Percentiles rank a stretch among this genome's conserved stretches.
These are phyloP conservation scores for Phanerodontia chrysosporium DNA, from an alignment of 768 basidiomycete genomes.

Conservation along the genomic window DNA sequence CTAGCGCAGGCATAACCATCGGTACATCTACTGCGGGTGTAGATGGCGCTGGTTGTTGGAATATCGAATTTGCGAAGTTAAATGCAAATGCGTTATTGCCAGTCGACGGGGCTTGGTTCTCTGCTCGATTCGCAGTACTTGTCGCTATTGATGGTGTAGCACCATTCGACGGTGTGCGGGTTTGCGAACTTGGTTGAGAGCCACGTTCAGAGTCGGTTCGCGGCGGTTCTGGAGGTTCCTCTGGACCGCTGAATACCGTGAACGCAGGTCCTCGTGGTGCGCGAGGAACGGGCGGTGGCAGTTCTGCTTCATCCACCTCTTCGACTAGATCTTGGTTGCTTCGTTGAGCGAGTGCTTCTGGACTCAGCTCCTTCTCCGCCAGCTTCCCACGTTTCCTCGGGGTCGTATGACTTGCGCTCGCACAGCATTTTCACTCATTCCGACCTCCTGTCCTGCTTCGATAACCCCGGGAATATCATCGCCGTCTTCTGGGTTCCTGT, in stretches of 20 bases:
- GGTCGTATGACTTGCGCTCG: conserved; percentile 39
- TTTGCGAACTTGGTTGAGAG: conserved; percentile 50
- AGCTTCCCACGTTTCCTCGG: conserved; percentile 50
- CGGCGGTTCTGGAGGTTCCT: conserved; percentile 19
- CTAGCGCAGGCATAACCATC: conserved; percentile 30
- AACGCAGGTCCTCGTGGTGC: conserved; percentile 38
- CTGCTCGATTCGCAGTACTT: conserved; percentile 44
- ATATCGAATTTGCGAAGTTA: conserved; percentile 20
- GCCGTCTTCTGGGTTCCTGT: conserved; percentile 42
- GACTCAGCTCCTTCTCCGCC: conserved; percentile 19
- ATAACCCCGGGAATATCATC: conserved; percentile 38
- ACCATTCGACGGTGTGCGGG: conserved; percentile 22
- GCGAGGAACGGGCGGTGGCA: background rate
- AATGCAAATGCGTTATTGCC: conserved; percentile 20
- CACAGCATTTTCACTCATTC: conserved; percentile 32
- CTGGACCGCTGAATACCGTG: conserved; percentile 45
- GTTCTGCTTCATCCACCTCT: conserved; percentile 4
- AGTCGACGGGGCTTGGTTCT: conserved; percentile 36
- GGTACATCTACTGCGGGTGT: conserved; percentile 16
- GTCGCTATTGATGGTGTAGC: conserved; percentile 25
- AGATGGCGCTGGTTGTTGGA: conserved; percentile 21
- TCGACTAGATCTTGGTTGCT: background rate
- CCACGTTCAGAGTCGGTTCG: conserved; percentile 17
- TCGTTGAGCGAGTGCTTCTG: conserved; percentile 5
- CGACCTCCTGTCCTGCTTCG: conserved; percentile 40